A percentile compares a stretch with the other conserved stretches of the same genome.
Evolutionary conservation across 306 rosid species (phyloP).

Genomic region (Pyrus communis): DNA sequence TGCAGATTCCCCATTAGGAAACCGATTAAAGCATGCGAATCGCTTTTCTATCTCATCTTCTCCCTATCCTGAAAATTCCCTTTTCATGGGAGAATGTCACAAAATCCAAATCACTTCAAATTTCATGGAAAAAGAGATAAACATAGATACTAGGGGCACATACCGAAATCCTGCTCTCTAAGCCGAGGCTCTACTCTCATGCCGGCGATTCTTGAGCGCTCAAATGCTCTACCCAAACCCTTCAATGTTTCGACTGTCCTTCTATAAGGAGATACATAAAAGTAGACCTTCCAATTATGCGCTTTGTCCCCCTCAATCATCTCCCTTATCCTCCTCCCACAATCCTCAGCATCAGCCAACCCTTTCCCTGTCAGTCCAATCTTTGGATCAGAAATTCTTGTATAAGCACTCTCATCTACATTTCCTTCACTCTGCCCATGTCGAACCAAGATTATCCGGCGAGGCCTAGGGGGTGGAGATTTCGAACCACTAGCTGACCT

Average conservation of each 20-base stretch:
- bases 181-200: conserved; percentile 85
- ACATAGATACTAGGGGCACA: not conserved
- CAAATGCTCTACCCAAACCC: conserved; percentile 54
- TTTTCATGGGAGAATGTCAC: conserved; percentile 7
- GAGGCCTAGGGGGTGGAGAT: conserved; percentile 60
- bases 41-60: conserved; percentile 57
- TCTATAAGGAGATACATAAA: conserved; percentile 75
- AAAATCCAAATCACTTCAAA: not conserved
- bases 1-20: conserved; percentile 89
- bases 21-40: conserved; percentile 56
- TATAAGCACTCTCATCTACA: conserved; percentile 59
- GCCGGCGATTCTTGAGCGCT: conserved; percentile 61
- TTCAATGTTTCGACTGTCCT: conserved; percentile 56
- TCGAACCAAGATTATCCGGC: conserved; percentile 75
- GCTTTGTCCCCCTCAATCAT: conserved; percentile 41
- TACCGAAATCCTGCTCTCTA: conserved; percentile 86
- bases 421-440: conserved; percentile 88
- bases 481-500: not conserved
- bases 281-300: conserved; percentile 57
- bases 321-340: conserved; percentile 41
- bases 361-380: conserved; percentile 59
- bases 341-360: conserved; percentile 45
- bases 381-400: conserved; percentile 66
- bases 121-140: not conserved
- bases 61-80: conserved; percentile 92